Evolutionary conservation across 371 early-diverging fungal genomes (phyloP), one percentile per base, ranked within the genome.

Genomic region (Apophysomyces ossiformis): DNA sequence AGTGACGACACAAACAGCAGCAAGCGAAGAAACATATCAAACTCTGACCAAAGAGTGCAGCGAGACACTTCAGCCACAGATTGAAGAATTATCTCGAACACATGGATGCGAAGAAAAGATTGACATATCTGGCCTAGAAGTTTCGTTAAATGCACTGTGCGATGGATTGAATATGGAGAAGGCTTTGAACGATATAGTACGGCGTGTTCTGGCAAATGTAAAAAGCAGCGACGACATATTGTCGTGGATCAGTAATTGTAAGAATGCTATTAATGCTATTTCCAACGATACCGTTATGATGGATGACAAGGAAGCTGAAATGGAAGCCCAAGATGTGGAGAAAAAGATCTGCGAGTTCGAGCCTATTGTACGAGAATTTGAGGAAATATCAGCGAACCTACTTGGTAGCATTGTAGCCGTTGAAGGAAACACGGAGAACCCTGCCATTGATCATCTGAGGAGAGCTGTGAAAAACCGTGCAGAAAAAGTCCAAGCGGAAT

Each of bases 241-340:
- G 8, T 37, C 63, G 2, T 83, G 84, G 84, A 58, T 81, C 16
- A 46, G 36, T 7, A 69, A 70, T 15, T 81, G 81, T 45, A 67
- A 71, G 11, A 38, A 59, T 32, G 81, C 81, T 1, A 69, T 75
- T 37, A 56, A 63, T 12, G 62, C 44, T n/a, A 26, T 74, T 12
- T 46, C 66, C 21, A 45, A 46, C 21, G 67, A 69, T 37, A 66
- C 57, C 21, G 59, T 59, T 43, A 64, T 47, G 45, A 39, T 66
- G 21, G 69, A 66, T 36, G 71, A 69, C 16, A 47, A 65, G 41
- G 74, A 79, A 32, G 64, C 69, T 21, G 70, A 66, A 18, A 18
- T 54, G 5, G 77, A 72, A 43, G 38, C 74, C 0, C 43, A 45
- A 0, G 65, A 68, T 13, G 56, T 82, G n/a, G 60, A 68, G 21